Percentiles rank a stretch among this genome's conserved stretches.
phyloP scores from a whole-genome alignment of 345 rosid species.

The Aquilaria malaccensis region DNA sequence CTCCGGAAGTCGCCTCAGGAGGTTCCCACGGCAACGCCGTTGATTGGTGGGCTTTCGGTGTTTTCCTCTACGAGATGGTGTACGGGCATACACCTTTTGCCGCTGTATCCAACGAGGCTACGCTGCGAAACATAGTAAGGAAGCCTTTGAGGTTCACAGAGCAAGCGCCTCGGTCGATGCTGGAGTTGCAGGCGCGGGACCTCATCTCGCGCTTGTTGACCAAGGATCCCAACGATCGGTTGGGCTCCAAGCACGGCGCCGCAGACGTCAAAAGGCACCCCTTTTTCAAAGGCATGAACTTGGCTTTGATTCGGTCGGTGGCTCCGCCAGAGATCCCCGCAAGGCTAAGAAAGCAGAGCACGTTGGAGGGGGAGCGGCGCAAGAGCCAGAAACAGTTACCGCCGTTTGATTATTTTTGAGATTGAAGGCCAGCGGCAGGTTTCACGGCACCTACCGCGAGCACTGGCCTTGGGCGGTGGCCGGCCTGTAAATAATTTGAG shows the following conservation, averaged over 20 bases:
- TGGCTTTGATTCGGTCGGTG: slow-evolving; percentile 66
- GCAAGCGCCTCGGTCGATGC: slow-evolving; percentile 32
- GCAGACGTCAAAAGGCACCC: slow-evolving; percentile 85
- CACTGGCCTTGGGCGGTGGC: background rate
- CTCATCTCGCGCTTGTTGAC: slow-evolving; percentile 55
- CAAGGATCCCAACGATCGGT: slow-evolving; percentile 63
- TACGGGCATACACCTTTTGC: slow-evolving; percentile 85
- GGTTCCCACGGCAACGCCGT: slow-evolving; percentile 89
- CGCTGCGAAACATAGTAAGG: slow-evolving; percentile 84
- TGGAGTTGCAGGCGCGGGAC: slow-evolving; percentile 63
- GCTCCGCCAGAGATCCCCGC: slow-evolving; percentile 65
- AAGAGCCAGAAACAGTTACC: slow-evolving; percentile 27
- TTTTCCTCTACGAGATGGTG: slow-evolving; percentile 77
- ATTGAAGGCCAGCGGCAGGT: background rate
- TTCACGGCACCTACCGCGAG: slow-evolving; percentile 27
- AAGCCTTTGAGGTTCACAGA: slow-evolving; percentile 41
- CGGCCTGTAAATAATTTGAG: no score
- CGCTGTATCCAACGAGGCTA: slow-evolving; percentile 61
- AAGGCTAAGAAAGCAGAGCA: slow-evolving; percentile 26
- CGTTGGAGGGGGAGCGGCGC: slow-evolving; percentile 24
- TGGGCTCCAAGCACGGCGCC: slow-evolving; percentile 81
- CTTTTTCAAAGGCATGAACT: slow-evolving; percentile 73
- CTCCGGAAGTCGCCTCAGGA: slow-evolving; percentile 92
- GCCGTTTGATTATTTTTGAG: slow-evolving; percentile 63
- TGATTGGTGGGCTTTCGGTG: slow-evolving; percentile 96